phyloP scores from a whole-genome alignment of 1,284 basidiomycete genomes.

The Baeospora myosura region DNA sequence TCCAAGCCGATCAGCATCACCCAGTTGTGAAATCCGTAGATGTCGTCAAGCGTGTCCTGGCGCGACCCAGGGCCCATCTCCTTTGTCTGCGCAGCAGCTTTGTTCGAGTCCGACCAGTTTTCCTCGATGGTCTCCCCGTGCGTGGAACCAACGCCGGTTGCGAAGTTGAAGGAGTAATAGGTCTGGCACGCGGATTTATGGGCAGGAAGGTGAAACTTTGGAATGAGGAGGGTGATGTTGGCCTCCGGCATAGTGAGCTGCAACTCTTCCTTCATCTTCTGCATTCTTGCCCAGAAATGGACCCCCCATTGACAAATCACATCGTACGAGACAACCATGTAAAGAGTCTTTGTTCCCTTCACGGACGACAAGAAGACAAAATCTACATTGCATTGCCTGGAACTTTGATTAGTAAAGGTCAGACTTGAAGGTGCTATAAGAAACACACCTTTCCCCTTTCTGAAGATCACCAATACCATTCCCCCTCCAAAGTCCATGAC shows the following conservation, averaged over 20 bases:
- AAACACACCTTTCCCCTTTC: constrained; percentile 10
- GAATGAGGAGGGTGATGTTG: too few relatives aligned
- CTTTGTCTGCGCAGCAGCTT: constrained; percentile 13
- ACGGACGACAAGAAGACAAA: not conserved
- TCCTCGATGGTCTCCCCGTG: constrained; percentile 24
- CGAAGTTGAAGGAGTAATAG: constrained; percentile 4
- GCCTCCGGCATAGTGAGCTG: too few relatives aligned
- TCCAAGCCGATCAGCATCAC: constrained; percentile 17
- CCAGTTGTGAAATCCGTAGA: constrained; percentile 24
- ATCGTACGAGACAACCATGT: not conserved
- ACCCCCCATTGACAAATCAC: not conserved
- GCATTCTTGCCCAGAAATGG: too few relatives aligned
- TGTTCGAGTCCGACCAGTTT: constrained; percentile 10
- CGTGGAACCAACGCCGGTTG: constrained; percentile 15
- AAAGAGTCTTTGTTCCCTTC: not conserved
- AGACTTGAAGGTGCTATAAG: not conserved
- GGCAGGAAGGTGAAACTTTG: constrained; percentile 8
- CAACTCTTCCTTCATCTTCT: too few relatives aligned
- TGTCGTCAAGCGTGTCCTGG: constrained; percentile 22
- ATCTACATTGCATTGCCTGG: not conserved
- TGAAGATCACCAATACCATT: constrained; percentile 11
- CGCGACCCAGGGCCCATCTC: constrained; percentile 22
- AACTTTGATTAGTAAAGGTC: too few relatives aligned
- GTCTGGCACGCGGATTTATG: not conserved
- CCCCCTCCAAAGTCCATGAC: constrained; percentile 7